phyloP scores from a whole-genome alignment of 345 rosid species.

The Ceriops tagal region DNA sequence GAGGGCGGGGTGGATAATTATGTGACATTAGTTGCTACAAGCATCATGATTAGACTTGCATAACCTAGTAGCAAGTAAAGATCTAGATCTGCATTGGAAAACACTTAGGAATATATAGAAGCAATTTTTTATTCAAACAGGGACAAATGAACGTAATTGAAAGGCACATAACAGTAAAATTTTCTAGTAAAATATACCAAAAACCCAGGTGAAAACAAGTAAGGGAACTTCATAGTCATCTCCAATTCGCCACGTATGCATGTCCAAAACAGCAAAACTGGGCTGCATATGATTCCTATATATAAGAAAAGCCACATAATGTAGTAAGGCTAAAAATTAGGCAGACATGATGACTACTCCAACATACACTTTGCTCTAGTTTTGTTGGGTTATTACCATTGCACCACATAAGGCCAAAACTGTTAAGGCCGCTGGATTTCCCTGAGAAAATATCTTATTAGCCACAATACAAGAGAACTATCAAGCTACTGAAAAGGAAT shows the following conservation, averaged over 20 bases:
- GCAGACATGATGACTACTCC: not conserved
- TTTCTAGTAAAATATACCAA: constrained; percentile 46
- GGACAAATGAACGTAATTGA: not conserved
- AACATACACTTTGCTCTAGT: not conserved
- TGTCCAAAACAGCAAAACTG: constrained; percentile 81
- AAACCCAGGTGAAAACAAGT: constrained; percentile 72
- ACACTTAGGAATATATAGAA: too few relatives aligned
- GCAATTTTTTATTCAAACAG: not conserved
- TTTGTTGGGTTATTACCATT: constrained; percentile 64
- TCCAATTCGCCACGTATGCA: constrained; percentile 72
- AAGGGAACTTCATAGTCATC: constrained; percentile 56
- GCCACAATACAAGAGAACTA: constrained; percentile 11
- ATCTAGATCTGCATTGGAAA: too few relatives aligned
- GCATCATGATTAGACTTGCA: not conserved
- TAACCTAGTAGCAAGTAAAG: too few relatives aligned
- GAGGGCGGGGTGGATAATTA: not conserved
- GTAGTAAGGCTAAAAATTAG: not conserved
- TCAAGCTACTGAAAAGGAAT: constrained; percentile 9
- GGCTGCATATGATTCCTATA: constrained; percentile 76
- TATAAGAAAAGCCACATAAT: constrained; percentile 25
- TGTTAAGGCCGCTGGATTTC: constrained; percentile 93
- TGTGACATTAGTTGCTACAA: not conserved
- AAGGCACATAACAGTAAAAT: not conserved
- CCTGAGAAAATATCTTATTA: constrained; percentile 44
- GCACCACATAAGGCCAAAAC: constrained; percentile 99